Conservation (phyloP, 2,329 filamentous ascomycete genomes). For the Coniochaeta hoffmannii region DNA sequence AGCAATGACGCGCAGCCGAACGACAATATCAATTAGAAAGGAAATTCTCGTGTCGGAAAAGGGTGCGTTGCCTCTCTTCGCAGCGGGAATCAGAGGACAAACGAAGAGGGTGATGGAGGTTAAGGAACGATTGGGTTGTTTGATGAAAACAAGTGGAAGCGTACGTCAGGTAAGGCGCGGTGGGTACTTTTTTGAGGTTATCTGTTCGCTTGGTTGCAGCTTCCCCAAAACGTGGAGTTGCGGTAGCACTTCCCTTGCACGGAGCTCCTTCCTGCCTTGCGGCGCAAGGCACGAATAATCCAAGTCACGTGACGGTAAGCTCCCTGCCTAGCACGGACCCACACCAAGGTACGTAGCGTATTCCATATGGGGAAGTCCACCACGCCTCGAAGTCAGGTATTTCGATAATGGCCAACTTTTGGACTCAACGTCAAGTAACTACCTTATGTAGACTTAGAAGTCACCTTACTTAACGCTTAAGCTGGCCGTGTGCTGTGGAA, state of each 20-base stretch:
- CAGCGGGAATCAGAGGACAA: slow-evolving; percentile 2
- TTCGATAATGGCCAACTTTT: no score
- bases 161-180: not conserved
- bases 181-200: slow-evolving; percentile 9
- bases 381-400: no score
- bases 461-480: no score
- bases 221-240: not conserved
- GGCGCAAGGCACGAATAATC: not conserved
- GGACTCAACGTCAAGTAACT: no score
- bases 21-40: not conserved
- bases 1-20: not conserved
- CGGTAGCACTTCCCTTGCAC: not conserved
- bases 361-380: no score
- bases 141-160: slow-evolving; percentile 6
- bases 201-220: slow-evolving; percentile 2
- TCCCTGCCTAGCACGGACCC: no score
- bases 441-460: no score
- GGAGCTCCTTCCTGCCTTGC: not conserved
- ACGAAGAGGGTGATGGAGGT: slow-evolving; percentile 6
- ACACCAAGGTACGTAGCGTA: no score
- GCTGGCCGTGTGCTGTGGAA: no score
- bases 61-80: not conserved
- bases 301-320: not conserved
- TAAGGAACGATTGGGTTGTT: slow-evolving; percentile 6
- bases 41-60: not conserved